Base-by-base conservation (phyloP, 805 yeast species). In the Metschnikowia rubicola region DNA sequence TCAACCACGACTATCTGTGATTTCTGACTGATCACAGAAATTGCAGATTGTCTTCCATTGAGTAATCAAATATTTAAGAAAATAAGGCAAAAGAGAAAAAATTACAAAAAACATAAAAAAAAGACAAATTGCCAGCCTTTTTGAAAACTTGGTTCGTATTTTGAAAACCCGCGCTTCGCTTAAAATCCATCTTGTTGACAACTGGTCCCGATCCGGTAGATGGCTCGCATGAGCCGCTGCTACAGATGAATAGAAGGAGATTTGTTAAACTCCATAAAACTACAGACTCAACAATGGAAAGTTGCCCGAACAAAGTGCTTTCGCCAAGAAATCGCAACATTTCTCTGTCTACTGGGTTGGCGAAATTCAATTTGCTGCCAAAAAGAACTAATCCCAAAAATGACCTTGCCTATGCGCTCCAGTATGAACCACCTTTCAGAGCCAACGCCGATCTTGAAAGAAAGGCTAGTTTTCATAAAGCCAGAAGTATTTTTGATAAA, bases 271-370 rank as follows among this genome's bases (percentile, higher is more conserved):
- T 11, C 4, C 8, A 15, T 11, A 35, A 21, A 21, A 21, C 26
- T 21, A 21, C 26, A 21, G 10, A 17, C 12, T 10, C 10, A 35
- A 35, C 38, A 30, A 42, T 42, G 45, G 45, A 42, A 21, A 12
- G 35, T 9, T 11, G 36, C n/a, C 30, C 30, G 19, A 15, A 32
- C 19, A 36, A 42, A 12, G 44, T 38, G 15, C 43, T 38, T n/a
- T 36, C 51, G 34, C 46, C 46, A 13, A 28, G 48, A 21, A 43
- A 45, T 26, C 60, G 82, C 48, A 58, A 77, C 10, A 64, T 75
- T 11, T 76, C 81, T 53, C 78, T 74, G 50, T 65, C 75, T 7
- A 78, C 83, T 0, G 83, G 84, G 0, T 34, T 46, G 41, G 53
- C 53, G 30, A 50, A 41, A 36, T 50, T 43, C 28, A 39, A 46